A percentile compares a stretch with the other conserved stretches of the same genome.
Evolutionary conservation across 805 yeast species (phyloP).

Genomic region (Lachancea fermentati): DNA sequence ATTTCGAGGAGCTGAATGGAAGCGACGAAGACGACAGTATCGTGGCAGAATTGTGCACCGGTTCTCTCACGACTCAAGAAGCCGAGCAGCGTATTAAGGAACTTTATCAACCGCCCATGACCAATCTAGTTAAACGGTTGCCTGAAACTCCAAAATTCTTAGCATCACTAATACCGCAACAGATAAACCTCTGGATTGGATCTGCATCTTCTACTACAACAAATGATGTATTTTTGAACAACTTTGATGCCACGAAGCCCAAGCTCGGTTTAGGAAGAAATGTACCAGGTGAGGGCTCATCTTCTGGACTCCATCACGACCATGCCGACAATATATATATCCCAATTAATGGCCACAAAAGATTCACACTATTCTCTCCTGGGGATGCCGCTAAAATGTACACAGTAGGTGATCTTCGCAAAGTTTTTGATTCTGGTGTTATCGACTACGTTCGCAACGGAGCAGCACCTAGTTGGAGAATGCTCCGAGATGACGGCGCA

Average conservation of each 20-base stretch:
- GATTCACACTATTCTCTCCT: slow-evolving; percentile 66
- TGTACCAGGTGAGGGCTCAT: slow-evolving; percentile 53
- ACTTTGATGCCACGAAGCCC: slow-evolving; percentile 18
- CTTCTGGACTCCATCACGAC: slow-evolving; percentile 76
- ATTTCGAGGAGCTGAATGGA: slow-evolving; percentile 23
- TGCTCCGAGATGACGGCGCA: slow-evolving; percentile 58
- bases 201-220: slow-evolving; percentile 13
- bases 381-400: slow-evolving; percentile 50
- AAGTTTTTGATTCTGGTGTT: slow-evolving; percentile 54
- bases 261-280: slow-evolving; percentile 45
- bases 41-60: slow-evolving; percentile 17
- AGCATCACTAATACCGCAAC: slow-evolving; percentile 51
- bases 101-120: slow-evolving; percentile 58
- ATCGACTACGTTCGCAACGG: slow-evolving; percentile 55
- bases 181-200: slow-evolving; percentile 73
- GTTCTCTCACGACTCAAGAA: slow-evolving; percentile 30
- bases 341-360: slow-evolving; percentile 51
- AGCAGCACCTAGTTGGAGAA: slow-evolving; percentile 58
- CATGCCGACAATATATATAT: slow-evolving; percentile 73
- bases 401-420: slow-evolving; percentile 58
- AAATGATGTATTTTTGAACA: slow-evolving; percentile 12
- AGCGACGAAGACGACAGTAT: slow-evolving; percentile 19
- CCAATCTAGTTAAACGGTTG: slow-evolving; percentile 34
- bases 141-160: slow-evolving; percentile 42
- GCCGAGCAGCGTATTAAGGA: slow-evolving; percentile 42